Evolutionary conservation across 1,139 yeast genomes (phyloP).

Genomic region (Komagataea norvegica): DNA sequence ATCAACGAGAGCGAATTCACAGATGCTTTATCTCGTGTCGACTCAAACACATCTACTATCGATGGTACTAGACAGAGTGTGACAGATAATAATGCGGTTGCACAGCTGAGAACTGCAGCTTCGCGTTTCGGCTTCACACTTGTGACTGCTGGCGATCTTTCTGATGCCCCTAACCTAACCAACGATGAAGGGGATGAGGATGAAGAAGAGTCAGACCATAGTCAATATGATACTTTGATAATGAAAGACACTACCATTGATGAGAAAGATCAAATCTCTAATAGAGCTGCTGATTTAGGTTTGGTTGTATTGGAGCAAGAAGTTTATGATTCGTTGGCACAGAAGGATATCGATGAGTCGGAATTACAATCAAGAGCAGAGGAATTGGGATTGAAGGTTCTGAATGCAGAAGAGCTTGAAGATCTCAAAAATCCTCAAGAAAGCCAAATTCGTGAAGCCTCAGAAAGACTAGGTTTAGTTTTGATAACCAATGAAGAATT

Average conservation of each 20-base stretch:
- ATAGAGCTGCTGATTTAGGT: slow-evolving; percentile 13
- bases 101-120: slow-evolving; percentile 25
- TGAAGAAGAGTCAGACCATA: slow-evolving; percentile 12
- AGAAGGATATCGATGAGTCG: neutral
- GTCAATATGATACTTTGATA: slow-evolving; percentile 11
- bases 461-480: slow-evolving; percentile 12
- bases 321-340: slow-evolving; percentile 11
- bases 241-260: slow-evolving; percentile 1
- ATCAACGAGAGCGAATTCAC: slow-evolving; percentile 28
- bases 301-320: slow-evolving; percentile 14
- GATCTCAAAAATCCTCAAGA: slow-evolving; percentile 12
- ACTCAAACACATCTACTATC: slow-evolving; percentile 28
- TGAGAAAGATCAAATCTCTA: slow-evolving; percentile 4
- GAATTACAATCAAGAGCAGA: slow-evolving; percentile 11
- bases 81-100: slow-evolving; percentile 14
- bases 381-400: slow-evolving; percentile 14
- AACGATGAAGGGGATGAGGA: slow-evolving; percentile 7
- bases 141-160: slow-evolving; percentile 14
- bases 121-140: slow-evolving; percentile 24
- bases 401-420: slow-evolving; percentile 9
- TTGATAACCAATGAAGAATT: slow-evolving; percentile 16
- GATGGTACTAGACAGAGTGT: neutral
- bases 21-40: slow-evolving; percentile 27
- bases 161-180: slow-evolving; percentile 2
- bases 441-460: slow-evolving; percentile 10